Base-by-base conservation (phyloP, 768 basidiomycete species). In the Serendipita sp. region DNA sequence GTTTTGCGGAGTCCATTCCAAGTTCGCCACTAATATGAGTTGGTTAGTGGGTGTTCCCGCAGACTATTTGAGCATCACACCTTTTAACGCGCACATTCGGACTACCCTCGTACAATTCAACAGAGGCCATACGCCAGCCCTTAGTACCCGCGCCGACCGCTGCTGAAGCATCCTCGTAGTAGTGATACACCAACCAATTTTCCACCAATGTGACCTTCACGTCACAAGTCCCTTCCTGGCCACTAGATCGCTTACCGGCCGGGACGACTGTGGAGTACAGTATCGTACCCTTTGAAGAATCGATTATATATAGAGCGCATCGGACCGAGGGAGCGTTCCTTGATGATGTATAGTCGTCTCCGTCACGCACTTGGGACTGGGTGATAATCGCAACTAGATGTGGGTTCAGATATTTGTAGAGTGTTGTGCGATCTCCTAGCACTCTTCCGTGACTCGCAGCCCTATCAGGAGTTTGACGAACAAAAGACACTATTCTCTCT, bases 331-430 rank as follows among this genome's bases (percentile, higher is more conserved):
- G 51, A 9, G 62, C 60, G 22, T 11, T n/a, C n/a, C 20, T 1
- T 7, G 45, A 9, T 20, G 45, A 50, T 11, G 53, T n/a, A 42
- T 48, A 34, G 60, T 31, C 4, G 62, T 65, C 50, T 66, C 64
- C 3, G 72, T 65, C 0, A 67, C 61, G 16, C 64, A 60, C 4
- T 62, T 66, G 51, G 17, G 75, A 70, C 14, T 76, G 72, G 3
- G 90, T 90, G 31, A 85, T 73, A 41, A 90, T 75, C 5, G 82
- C 80, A 56, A 85, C 76, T 34, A 93, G 67, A 67, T 90, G 83
- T 5, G 86, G 86, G 70, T 95, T 95, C 64, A 97, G 78, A 69
- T 96, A 95, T 74, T 97, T 97, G 78, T 96, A 95, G 63, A 97
- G 71, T 33, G 92, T 93, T 41, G 82, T 84, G 61, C 92, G 82